Conservation (phyloP, 306 rosid genomes). For the Cercis canadensis region DNA sequence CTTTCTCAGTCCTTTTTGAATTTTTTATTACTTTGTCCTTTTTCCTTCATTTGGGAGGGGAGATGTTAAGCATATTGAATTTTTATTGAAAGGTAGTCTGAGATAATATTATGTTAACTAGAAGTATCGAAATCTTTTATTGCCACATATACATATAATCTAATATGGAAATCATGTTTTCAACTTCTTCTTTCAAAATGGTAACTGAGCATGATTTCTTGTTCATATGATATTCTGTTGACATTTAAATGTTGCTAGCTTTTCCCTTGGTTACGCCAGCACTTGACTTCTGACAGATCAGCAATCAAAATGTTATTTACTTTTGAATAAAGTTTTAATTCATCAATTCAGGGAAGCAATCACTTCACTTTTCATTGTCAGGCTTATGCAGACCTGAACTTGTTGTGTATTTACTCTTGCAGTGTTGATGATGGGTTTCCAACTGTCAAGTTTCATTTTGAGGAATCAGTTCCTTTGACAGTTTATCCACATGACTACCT, state of each 20-base stretch:
- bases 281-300: neutral
- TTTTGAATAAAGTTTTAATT: too few relatives aligned
- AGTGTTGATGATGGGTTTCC: slow-evolving; percentile 83
- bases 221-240: too few relatives aligned
- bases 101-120: slow-evolving; percentile 8
- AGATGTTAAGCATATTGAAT: too few relatives aligned
- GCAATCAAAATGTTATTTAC: slow-evolving; percentile 24
- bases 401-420: slow-evolving; percentile 42
- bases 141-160: too few relatives aligned
- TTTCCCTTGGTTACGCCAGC: neutral
- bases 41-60: too few relatives aligned
- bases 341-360: slow-evolving; percentile 23
- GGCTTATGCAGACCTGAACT: slow-evolving; percentile 29
- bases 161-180: too few relatives aligned
- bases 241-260: neutral
- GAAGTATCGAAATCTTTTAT: slow-evolving; percentile 20
- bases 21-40: too few relatives aligned
- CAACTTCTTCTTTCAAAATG: too few relatives aligned
- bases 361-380: slow-evolving; percentile 27
- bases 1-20: neutral
- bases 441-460: slow-evolving; percentile 58
- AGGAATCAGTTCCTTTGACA: slow-evolving; percentile 53
- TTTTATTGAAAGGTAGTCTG: slow-evolving; percentile 10
- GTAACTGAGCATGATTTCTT: too few relatives aligned
- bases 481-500: slow-evolving; percentile 79